phyloP scores from a whole-genome alignment of 163 green algal species.

The Trebouxiophyceae sp. region DNA sequence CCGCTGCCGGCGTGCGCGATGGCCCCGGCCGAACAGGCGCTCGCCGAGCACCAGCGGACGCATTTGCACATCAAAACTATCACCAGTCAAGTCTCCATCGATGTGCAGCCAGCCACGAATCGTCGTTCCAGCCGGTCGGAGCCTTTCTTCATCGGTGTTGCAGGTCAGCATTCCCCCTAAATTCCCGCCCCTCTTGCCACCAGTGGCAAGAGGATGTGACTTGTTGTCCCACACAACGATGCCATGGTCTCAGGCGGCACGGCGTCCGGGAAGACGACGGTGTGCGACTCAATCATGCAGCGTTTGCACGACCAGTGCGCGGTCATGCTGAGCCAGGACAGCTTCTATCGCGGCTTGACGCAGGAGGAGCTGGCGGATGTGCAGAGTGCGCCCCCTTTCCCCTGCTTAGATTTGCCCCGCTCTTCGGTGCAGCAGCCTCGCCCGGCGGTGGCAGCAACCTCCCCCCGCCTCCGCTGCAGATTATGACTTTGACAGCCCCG shows the following conservation, averaged over 20 bases:
- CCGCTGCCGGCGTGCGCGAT: no score
- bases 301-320: constrained; percentile 54
- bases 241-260: constrained; percentile 44
- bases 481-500: constrained; percentile 92
- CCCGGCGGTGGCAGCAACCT: no score
- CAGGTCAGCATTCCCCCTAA: constrained; percentile 7
- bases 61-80: no score
- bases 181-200: neutral
- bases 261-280: constrained; percentile 73
- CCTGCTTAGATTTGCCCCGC: no score
- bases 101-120: no score
- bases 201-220: neutral
- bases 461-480: constrained; percentile 36
- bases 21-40: no score
- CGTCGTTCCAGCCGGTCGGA: no score
- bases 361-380: constrained; percentile 43
- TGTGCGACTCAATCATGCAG: constrained; percentile 84
- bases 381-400: constrained; percentile 25
- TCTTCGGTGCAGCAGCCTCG: no score
- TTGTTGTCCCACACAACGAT: no score
- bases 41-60: no score
- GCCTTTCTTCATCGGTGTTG: constrained; percentile 42
- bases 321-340: constrained; percentile 79
- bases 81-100: no score
- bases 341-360: constrained; percentile 75